Conservation (phyloP, 495 filamentous ascomycete genomes). For the Cercophora samala region DNA sequence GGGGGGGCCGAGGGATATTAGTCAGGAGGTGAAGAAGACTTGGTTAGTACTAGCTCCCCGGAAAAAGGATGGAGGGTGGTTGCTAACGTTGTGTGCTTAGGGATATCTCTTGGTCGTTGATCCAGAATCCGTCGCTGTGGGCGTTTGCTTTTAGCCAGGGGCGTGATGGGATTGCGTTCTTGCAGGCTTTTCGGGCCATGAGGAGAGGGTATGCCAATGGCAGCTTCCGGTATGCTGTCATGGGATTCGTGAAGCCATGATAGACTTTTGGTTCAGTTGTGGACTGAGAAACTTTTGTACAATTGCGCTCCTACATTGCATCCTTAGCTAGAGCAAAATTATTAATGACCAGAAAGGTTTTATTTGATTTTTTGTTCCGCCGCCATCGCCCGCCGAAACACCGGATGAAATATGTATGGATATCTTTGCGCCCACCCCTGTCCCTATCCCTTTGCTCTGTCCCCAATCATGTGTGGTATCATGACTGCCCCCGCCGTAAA, state of each 20-base stretch:
- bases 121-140: slow-evolving; percentile 56
- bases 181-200: slow-evolving; percentile 59
- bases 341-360: slow-evolving; percentile 10
- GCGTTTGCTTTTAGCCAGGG: slow-evolving; percentile 56
- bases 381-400: slow-evolving; percentile 1
- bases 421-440: slow-evolving; percentile 11
- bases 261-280: not conserved
- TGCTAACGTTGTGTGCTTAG: slow-evolving; percentile 30
- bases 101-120: slow-evolving; percentile 59
- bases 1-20: slow-evolving; percentile 52
- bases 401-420: slow-evolving; percentile 9
- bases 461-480: not conserved
- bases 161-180: slow-evolving; percentile 54
- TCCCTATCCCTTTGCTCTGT: not conserved
- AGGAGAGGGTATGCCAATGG: slow-evolving; percentile 56
- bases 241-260: slow-evolving; percentile 49
- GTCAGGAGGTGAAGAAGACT: slow-evolving; percentile 53
- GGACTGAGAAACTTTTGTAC: not conserved
- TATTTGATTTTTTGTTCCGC: not conserved
- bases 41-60: too few species aligned
- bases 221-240: slow-evolving; percentile 55
- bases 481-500: not conserved
- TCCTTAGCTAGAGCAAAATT: slow-evolving; percentile 9
- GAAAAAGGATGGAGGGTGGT: too few species aligned
- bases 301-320: not conserved